Base-by-base conservation (phyloP, 1,284 basidiomycete species). In the Fistulinella cinereoalba region DNA sequence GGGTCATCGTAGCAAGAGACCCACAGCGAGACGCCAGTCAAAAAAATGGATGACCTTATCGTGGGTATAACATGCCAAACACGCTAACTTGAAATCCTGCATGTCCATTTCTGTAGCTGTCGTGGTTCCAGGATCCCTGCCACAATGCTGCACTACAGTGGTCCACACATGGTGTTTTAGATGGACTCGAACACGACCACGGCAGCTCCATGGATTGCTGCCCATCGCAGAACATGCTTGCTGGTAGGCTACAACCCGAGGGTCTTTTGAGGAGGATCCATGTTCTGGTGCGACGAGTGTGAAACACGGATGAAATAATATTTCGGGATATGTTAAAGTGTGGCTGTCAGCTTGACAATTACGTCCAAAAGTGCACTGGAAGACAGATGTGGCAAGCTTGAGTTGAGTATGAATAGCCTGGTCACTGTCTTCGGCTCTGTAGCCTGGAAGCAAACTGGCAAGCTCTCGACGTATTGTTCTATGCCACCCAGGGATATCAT, bases 161-260 rank as follows among this genome's bases (percentile, higher is more conserved):
- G 50, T 44, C 28, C 57, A 51, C 15, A 47, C 38, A 16, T 43
- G 24, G 15, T 50, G 61, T 41, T 40, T 58, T 19, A 56, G 57
- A 37, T 61, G 62, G 13, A 52, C 44, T 28, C 49, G 51, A 44
- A 62, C 46, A 16, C 46, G 50, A 29, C 42, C 45, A 43, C 63
- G 61, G 28, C 70, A 54, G 24, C 45, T 57, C 71, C 71, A 76
- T 39, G 41, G 52, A 19, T 61, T 48, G 16, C 64, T 52, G 4
- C 58, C 67, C 49, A 67, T 60, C 27, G 41, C 28, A 37, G 54
- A 51, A 37, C 44, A 39, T 23, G 54, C 55, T 29, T 60, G 62
- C 15, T 64, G 56, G 22, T 47, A 18, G 28, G 62, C 58, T 7
- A 62, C 56, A 10, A 41, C 24, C 37, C 41, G 15, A 6, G 64